A percentile compares a stretch with the other conserved stretches of the same genome.
Conservation (phyloP, 2,329 filamentous ascomycete genomes). For the Diaporthe vexans region DNA sequence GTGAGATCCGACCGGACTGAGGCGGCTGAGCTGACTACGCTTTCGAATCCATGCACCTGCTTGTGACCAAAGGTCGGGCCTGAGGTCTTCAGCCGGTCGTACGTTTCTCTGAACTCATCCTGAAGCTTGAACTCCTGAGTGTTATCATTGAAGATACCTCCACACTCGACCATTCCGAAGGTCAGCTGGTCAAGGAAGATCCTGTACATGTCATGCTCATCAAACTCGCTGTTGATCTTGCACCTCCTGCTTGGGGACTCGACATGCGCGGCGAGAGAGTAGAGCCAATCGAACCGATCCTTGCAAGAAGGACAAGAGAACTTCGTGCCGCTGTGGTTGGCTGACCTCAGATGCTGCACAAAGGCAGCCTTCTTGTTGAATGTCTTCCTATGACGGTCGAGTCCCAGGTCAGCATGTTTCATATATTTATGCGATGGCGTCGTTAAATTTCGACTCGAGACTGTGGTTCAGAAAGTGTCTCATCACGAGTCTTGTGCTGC, state of each 20-base stretch:
- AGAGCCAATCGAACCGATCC: conserved; percentile 55
- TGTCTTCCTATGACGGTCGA: conserved; percentile 53
- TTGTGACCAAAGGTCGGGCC: conserved; percentile 27
- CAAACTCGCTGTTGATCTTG: conserved; percentile 53
- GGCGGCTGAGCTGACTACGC: background rate
- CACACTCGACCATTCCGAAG: conserved; percentile 54
- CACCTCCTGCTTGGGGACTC: conserved; percentile 60
- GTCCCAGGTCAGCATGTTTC: conserved; percentile 39
- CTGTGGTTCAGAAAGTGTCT: too few relatives aligned
- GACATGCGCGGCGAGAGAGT: conserved; percentile 62
- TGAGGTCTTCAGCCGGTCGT: conserved; percentile 45
- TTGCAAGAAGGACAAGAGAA: conserved; percentile 62
- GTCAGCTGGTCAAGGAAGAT: conserved; percentile 57
- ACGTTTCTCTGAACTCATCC: conserved; percentile 31
- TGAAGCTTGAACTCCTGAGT: conserved; percentile 52
- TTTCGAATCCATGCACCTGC: conserved; percentile 11
- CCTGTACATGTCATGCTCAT: conserved; percentile 53
- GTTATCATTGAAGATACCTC: conserved; percentile 51
- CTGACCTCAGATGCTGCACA: conserved; percentile 59
- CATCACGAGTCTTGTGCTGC: background rate
- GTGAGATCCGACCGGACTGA: conserved; percentile 10
- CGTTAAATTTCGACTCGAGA: background rate
- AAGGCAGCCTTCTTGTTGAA: conserved; percentile 54
- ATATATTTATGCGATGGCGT: background rate
- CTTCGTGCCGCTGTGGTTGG: conserved; percentile 54